Base-by-base conservation (phyloP, 148 eudicot species). In the Rhododendron molle region DNA sequence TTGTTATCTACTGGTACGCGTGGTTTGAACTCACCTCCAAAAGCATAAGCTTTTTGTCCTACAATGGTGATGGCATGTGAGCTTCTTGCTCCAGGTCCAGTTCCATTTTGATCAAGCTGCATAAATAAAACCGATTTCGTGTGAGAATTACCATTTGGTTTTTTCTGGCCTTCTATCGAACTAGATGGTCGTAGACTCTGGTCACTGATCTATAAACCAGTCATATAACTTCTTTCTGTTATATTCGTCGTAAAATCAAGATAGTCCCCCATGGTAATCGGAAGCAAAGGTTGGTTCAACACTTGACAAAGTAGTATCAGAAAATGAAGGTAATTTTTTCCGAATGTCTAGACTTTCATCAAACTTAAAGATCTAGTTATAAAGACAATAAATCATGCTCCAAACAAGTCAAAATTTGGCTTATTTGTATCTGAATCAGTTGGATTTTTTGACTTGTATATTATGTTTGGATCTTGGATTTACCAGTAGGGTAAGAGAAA, bases 21-120 rank as follows among this genome's bases (percentile, higher is more conserved):
- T n/a, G 99, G 99, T 1, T 87, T 83, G 90, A 91, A 96, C 88
- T 96, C 99, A 15, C 99, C 99, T 47, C 99, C 99, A 67, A 96
- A 96, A 58, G 94, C 89, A 71, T 96, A 96, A 1, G 91, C 91
- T 83, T 94, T 96, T 23, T 90, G 90, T 44, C 96, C 96, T 7
- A 95, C 94, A 13, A 92, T 84, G 65, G 98, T 92, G 86, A 96
- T 89, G 77, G 99, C 97, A 81, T 96, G 99, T 58, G 99, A 96
- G 88, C 99, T 96, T 90, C 99, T 93, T 87, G 99, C 95, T 87
- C 98, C 97, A 1, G 99, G 99, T 28, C 94, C 94, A 14, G 86
- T 67, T 43, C 98, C 99, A 34, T 92, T 92, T 79, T 95, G 97
- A 36, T 91, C 93, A 87, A 96, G 88, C 99, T 96, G 93, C 88